Base-by-base conservation (phyloP, 176 grass and related monocot species). In the Chloris gayana region DNA sequence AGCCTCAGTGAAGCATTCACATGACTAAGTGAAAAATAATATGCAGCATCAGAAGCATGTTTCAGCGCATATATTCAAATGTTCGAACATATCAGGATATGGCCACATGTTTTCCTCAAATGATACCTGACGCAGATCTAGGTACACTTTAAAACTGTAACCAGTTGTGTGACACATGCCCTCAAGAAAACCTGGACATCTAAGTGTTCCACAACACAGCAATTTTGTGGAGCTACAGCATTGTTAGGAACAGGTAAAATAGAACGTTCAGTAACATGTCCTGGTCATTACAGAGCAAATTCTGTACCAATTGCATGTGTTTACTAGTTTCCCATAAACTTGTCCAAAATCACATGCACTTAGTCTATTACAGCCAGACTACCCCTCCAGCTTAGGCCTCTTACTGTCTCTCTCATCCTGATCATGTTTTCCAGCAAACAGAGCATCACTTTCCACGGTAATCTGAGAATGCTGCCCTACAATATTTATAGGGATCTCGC, bases 401-500 rank as follows among this genome's bases (percentile, higher is more conserved):
- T 78, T 85, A 67, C 13, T 53, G 38, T 86, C 62, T 58, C n/a
- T 69, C 60, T 44, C 84, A 86, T 44, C 70, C 17, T 34, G 80
- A 31, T 81, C 87, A 67, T 61, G 19, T 44, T 51, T 80, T 61
- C 61, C 75, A 75, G 45, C 39, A 74, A 63, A 51, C 33, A 45
- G 35, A 72, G 58, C 37, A 60, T 82, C 73, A 26, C 60, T 60
- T 18, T 30, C 13, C n/a, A 42, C 9, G 18, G 70, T 25, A 25
- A n/a, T 38, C 54, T 81, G 66, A 32, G 79, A 67, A 15, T 39
- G 25, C 5, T 73, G 54, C 9, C 80, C 82, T 45, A 81, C 65
- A 56, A 59, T 82, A 17, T 86, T 64, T 57, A 86, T 50, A 9
- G 77, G 74, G 61, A 93, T 65, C 24, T 83, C 86, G 21, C 18